Evolutionary conservation across 2,329 filamentous ascomycete species (phyloP).

Genomic region (Talaromyces albobiverticillius): DNA sequence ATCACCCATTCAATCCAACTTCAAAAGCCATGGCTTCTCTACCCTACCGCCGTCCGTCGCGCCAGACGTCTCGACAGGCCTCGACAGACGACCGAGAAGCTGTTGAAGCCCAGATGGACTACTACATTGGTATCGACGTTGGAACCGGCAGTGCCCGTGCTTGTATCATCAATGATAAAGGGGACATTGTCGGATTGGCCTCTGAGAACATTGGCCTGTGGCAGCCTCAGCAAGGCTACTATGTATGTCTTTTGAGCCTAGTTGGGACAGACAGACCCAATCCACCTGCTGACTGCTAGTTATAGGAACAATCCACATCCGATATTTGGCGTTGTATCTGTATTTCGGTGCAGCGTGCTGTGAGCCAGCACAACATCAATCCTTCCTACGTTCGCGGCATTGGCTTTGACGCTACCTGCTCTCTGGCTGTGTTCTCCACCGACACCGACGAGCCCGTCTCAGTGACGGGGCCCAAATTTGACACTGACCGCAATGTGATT

Average conservation of each 20-base stretch:
- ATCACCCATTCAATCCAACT: background rate
- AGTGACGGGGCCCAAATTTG: conserved; percentile 86
- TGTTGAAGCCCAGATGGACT: conserved; percentile 55
- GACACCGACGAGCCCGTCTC: conserved; percentile 87
- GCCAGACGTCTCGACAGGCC: conserved; percentile 34
- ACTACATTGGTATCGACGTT: conserved; percentile 87
- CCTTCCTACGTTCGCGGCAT: conserved; percentile 77
- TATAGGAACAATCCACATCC: conserved; percentile 90
- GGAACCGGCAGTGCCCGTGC: conserved; percentile 93
- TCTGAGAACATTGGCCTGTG: conserved; percentile 75
- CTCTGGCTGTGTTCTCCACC: conserved; percentile 81
- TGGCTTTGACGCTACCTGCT: conserved; percentile 98
- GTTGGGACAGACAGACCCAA: too few relatives aligned
- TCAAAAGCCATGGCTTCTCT: conserved; percentile 28
- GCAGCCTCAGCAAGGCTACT: conserved; percentile 73
- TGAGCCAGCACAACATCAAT: conserved; percentile 78
- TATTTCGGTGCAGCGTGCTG: conserved; percentile 76
- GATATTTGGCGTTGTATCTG: conserved; percentile 98
- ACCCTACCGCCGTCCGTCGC: conserved; percentile 31
- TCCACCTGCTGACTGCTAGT: background rate
- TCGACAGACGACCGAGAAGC: conserved; percentile 53
- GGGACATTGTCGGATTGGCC: conserved; percentile 75
- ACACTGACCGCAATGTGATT: conserved; percentile 90
- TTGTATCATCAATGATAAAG: conserved; percentile 88
- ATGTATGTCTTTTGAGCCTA: too few relatives aligned